Evolutionary conservation across 768 basidiomycete species (phyloP).

Genomic region (Pleurotus citrinopileatus): DNA sequence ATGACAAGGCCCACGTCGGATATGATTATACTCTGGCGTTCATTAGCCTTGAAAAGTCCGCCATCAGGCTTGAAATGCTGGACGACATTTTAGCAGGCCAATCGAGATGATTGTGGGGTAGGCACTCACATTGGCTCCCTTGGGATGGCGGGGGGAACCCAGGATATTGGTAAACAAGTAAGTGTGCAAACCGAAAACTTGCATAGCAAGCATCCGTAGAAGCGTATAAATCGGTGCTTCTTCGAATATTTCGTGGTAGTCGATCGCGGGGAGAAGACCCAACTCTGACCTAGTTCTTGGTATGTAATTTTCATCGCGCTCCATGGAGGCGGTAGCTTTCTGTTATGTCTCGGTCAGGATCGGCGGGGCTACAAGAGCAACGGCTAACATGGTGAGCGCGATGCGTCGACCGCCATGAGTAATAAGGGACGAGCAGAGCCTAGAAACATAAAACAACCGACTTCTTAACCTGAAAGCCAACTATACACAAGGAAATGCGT

Average conservation of each 20-base stretch:
- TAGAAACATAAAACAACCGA: too few species aligned
- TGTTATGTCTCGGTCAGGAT: too few species aligned
- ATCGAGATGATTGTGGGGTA: neutral
- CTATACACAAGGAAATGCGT: constrained; percentile 14
- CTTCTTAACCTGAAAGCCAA: neutral
- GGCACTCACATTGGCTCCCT: constrained; percentile 16
- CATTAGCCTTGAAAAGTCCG: constrained; percentile 45
- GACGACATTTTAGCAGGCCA: neutral
- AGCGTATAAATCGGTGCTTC: constrained; percentile 52
- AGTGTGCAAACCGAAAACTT: constrained; percentile 48
- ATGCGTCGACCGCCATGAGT: constrained; percentile 59
- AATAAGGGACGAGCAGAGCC: constrained; percentile 57
- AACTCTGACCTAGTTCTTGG: too few species aligned
- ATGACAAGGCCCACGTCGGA: constrained; percentile 45
- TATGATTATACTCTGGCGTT: constrained; percentile 40
- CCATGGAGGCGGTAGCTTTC: too few species aligned
- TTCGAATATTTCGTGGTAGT: constrained; percentile 50
- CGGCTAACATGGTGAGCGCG: constrained; percentile 39
- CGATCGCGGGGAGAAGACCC: too few species aligned
- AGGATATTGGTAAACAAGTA: constrained; percentile 48
- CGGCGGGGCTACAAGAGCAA: constrained; percentile 29
- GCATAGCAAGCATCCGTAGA: constrained; percentile 47
- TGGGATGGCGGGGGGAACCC: constrained; percentile 44
- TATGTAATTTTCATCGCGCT: too few species aligned
- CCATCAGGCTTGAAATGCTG: constrained; percentile 51